Percentiles rank a stretch among this genome's conserved stretches.
These are phyloP conservation scores for Royoungia palumana DNA, from an alignment of 768 basidiomycete species.

Conservation along the genomic window DNA sequence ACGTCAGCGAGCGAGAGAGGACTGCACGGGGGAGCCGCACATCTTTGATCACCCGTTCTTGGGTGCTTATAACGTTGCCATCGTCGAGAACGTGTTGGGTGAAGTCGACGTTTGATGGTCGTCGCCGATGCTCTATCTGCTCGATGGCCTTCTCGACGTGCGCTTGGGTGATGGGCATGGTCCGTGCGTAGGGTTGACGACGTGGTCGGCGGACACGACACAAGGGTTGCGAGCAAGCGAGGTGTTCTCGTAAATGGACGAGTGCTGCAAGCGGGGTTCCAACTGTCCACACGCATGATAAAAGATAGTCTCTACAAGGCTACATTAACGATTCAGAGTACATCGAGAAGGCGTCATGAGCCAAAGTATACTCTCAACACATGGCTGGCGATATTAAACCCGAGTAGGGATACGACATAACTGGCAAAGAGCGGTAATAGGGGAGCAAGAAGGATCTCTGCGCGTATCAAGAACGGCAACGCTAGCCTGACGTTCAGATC, in stretches of 20 bases:
- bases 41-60: slow-evolving; percentile 95
- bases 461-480: slow-evolving; percentile 89
- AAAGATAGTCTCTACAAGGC: slow-evolving; percentile 2
- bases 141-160: slow-evolving; percentile 35
- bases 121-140: slow-evolving; percentile 41
- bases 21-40: slow-evolving; percentile 40
- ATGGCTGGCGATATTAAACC: slow-evolving; percentile 86
- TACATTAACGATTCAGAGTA: slow-evolving; percentile 11
- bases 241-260: slow-evolving; percentile 17
- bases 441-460: slow-evolving; percentile 88
- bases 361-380: slow-evolving; percentile 82
- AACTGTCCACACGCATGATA: slow-evolving; percentile 16
- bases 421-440: slow-evolving; percentile 81
- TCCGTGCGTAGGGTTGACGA: slow-evolving; percentile 7
- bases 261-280: slow-evolving; percentile 28
- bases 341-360: too few relatives aligned
- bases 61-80: slow-evolving; percentile 86
- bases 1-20: slow-evolving; percentile 6
- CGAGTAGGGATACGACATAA: slow-evolving; percentile 83
- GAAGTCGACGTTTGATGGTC: slow-evolving; percentile 73
- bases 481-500: slow-evolving; percentile 42
- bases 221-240: neutral
- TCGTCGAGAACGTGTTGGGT: slow-evolving; percentile 92
- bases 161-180: slow-evolving; percentile 35
- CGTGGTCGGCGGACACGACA: slow-evolving; percentile 5